Evolutionary conservation across 1,139 yeast genomes (phyloP).

Genomic region (Hansenula lynferdii): DNA sequence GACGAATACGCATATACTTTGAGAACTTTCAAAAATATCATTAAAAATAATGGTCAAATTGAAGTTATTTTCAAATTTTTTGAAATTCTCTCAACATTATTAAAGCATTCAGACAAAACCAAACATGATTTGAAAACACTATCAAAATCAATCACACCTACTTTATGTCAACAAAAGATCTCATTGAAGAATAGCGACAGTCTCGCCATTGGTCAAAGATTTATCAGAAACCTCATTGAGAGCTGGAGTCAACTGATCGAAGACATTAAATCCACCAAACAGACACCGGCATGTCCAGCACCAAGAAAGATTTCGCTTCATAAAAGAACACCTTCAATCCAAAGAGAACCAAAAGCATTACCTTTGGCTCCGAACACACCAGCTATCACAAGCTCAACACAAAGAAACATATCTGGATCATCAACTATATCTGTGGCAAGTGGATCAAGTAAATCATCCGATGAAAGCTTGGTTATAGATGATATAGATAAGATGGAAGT

Average conservation of each 20-base stretch:
- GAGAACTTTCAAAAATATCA: slow-evolving; percentile 30
- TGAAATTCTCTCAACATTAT: slow-evolving; percentile 34
- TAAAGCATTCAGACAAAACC: slow-evolving; percentile 31
- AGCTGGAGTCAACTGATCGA: slow-evolving; percentile 32
- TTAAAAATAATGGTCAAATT: slow-evolving; percentile 25
- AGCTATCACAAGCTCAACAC: no score
- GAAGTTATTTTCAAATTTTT: slow-evolving; percentile 35
- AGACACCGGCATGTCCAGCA: neutral
- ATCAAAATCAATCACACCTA: slow-evolving; percentile 44
- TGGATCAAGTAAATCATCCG: neutral
- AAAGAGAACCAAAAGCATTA: slow-evolving; percentile 3
- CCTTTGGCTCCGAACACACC: slow-evolving; percentile 5
- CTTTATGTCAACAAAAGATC: slow-evolving; percentile 47
- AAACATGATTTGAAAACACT: slow-evolving; percentile 42
- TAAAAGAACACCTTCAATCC: neutral
- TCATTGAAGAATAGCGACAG: slow-evolving; percentile 40
- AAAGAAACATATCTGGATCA: slow-evolving; percentile 1
- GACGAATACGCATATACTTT: slow-evolving; percentile 40
- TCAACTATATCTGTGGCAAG: slow-evolving; percentile 2
- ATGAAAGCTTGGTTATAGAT: neutral
- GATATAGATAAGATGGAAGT: no score
- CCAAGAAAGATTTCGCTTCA: slow-evolving; percentile 3
- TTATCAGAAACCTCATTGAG: slow-evolving; percentile 42
- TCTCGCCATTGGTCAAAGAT: slow-evolving; percentile 43
- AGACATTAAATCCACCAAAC: neutral